Conservation (phyloP, 805 yeast species). For the Yamadazyma scolyti region DNA sequence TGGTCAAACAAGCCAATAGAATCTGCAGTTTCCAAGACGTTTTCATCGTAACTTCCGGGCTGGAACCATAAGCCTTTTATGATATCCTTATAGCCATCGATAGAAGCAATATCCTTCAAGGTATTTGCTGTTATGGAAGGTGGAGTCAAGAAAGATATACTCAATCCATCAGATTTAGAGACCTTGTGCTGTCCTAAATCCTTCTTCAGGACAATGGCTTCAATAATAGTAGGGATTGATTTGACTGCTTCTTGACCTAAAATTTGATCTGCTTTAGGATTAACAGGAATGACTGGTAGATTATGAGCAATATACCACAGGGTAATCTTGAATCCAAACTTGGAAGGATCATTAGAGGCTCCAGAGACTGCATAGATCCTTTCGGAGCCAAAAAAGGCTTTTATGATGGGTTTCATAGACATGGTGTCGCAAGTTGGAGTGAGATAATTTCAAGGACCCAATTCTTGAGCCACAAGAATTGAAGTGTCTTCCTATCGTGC, state of each 20-base stretch:
- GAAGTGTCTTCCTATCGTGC: too few relatives aligned
- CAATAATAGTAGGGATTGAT: conserved; percentile 24
- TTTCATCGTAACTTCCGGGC: conserved; percentile 69
- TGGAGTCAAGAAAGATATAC: conserved; percentile 73
- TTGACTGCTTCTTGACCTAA: conserved; percentile 39
- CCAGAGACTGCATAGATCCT: conserved; percentile 67
- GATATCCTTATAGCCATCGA: conserved; percentile 34
- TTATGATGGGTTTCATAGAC: conserved; percentile 37
- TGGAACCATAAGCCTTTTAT: conserved; percentile 75
- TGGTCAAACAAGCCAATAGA: conserved; percentile 27
- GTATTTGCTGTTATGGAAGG: conserved; percentile 51
- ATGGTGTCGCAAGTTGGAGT: too few relatives aligned
- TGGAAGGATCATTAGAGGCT: conserved; percentile 59
- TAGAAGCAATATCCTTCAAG: conserved; percentile 31
- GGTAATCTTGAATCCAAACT: conserved; percentile 68
- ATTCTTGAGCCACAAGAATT: too few relatives aligned
- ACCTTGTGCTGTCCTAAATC: conserved; percentile 23
- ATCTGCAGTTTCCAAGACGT: conserved; percentile 42
- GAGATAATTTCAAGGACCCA: too few relatives aligned
- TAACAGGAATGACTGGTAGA: conserved; percentile 63
- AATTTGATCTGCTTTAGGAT: conserved; percentile 51
- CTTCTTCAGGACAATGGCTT: conserved; percentile 14
- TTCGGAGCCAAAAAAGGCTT: conserved; percentile 47
- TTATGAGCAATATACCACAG: conserved; percentile 60
- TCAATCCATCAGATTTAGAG: conserved; percentile 39